A percentile compares a stretch with the other conserved stretches of the same genome.
These are phyloP conservation scores for Irpex lacteus DNA, from an alignment of 1,284 basidiomycete genomes.

Conservation along the genomic window DNA sequence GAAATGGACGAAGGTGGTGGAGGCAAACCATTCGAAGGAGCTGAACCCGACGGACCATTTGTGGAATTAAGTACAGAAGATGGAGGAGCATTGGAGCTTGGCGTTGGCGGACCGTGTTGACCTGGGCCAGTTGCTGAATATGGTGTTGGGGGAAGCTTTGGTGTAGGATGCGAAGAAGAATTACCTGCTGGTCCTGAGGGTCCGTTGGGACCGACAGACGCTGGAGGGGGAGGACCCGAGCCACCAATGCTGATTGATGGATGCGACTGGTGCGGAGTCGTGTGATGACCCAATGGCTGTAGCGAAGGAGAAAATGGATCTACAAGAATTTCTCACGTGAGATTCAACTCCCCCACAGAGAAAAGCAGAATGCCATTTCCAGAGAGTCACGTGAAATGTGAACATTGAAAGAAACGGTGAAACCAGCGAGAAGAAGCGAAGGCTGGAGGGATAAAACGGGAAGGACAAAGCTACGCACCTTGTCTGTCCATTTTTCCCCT, in stretches of 20 bases:
- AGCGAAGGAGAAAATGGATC: constrained; percentile 17
- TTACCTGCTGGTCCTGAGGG: constrained; percentile 4
- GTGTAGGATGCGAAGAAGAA: constrained; percentile 10
- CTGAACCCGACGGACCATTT: not conserved
- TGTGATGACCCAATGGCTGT: constrained; percentile 9
- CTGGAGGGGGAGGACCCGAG: not conserved
- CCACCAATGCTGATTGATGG: constrained; percentile 13
- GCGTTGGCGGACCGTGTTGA: not conserved
- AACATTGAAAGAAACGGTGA: not conserved
- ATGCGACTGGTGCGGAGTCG: constrained; percentile 10
- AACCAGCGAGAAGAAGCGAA: not conserved
- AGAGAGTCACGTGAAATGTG: not conserved
- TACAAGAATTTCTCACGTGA: not conserved
- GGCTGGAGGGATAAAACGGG: not conserved
- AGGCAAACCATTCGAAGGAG: constrained; percentile 8
- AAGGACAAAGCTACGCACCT: constrained; percentile 7
- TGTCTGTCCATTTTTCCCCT: constrained; percentile 22
- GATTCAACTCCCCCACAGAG: not conserved
- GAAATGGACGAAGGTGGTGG: constrained; percentile 5
- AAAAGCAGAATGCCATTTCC: not conserved
- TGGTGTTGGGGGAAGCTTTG: constrained; percentile 16
- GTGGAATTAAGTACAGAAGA: constrained; percentile 2
- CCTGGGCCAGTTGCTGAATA: constrained; percentile 10
- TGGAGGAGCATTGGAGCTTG: not conserved
- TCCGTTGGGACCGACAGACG: constrained; percentile 3